phyloP scores from a whole-genome alignment of 768 basidiomycete species.

The Nidula microcarpa region DNA sequence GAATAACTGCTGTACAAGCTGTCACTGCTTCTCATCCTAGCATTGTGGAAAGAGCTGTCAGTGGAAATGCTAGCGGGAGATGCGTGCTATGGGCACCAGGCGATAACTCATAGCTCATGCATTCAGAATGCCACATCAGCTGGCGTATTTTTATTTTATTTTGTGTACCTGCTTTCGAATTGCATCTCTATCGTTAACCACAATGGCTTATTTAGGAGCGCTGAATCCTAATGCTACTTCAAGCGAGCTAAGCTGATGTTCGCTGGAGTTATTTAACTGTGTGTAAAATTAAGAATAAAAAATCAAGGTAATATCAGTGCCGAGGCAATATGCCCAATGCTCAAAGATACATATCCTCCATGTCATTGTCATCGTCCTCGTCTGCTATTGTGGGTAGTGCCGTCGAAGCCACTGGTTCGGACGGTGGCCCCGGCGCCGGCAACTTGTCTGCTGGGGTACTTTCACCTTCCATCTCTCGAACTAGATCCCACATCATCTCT shows the following conservation, averaged over 20 bases:
- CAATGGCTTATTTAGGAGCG: not conserved
- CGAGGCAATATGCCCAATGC: slow-evolving; percentile 3
- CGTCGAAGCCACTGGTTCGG: not conserved
- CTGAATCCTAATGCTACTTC: no score
- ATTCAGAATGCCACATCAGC: not conserved
- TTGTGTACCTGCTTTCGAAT: not conserved
- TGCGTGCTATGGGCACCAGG: slow-evolving; percentile 76
- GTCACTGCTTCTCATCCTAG: slow-evolving; percentile 86
- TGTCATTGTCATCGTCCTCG: slow-evolving; percentile 46
- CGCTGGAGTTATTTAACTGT: no score
- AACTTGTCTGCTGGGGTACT: no score
- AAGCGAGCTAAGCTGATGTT: no score
- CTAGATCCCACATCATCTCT: no score
- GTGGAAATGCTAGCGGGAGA: slow-evolving; percentile 75
- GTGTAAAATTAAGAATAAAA: no score
- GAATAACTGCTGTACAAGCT: slow-evolving; percentile 83
- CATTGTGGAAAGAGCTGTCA: slow-evolving; percentile 69
- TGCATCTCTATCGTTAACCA: not conserved
- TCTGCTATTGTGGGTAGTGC: slow-evolving; percentile 4
- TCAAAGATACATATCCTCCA: slow-evolving; percentile 65
- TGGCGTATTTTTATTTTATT: not conserved
- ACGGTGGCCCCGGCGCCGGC: no score
- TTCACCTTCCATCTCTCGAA: no score
- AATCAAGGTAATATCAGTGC: no score
- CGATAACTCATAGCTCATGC: slow-evolving; percentile 1